Evolutionary conservation across 768 basidiomycete genomes (phyloP), one percentile per base, ranked within the genome.

Genomic region (Mycena olivaceomarginata): DNA sequence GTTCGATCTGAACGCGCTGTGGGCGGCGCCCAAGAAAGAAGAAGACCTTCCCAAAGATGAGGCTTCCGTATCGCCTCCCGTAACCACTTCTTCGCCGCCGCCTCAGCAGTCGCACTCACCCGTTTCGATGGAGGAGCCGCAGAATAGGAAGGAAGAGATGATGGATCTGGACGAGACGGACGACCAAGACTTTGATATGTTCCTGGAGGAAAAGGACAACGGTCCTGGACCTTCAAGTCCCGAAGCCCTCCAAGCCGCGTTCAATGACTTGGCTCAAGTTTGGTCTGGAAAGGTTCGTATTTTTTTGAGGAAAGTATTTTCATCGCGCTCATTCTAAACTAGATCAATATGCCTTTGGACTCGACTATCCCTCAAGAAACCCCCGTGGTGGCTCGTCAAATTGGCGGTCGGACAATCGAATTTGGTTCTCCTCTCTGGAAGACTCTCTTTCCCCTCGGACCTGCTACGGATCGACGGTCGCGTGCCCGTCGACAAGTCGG

Each of bases 121-220:
- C 10, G 81, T 81, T 37, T 74, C 77, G 22, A 82, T 78, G 46
- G 80, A 81, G 16, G 85, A 83, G 37, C 15, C 53, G 2, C 85
- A 85, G 20, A 84, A 84, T 4, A 89, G 87, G 43, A 70, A 74
- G 78, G 88, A 89, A n/a, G 85, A 86, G 43, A 83, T 85, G 11
- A 89, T 91, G 78, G 91, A 90, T 80, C 85, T 85, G 53, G 89
- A 87, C 66, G 91, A 89, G 75, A 89, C 93, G 12, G 92, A 93
- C 69, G 96, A 96, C 84, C 91, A 93, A 77, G 96, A 96, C 83
- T 96, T 97, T 81, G 96, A 97, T 80, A 95, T 96, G 93, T 94
- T 96, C 81, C 85, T 97, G 51, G 91, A 92, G 73, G 92, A 94
- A 74, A 91, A 93, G 76, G 90, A 88, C 37, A 88, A 88, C 7